phyloP scores from a whole-genome alignment of 2,329 filamentous ascomycete species.

The Stemphylium vesicarium region DNA sequence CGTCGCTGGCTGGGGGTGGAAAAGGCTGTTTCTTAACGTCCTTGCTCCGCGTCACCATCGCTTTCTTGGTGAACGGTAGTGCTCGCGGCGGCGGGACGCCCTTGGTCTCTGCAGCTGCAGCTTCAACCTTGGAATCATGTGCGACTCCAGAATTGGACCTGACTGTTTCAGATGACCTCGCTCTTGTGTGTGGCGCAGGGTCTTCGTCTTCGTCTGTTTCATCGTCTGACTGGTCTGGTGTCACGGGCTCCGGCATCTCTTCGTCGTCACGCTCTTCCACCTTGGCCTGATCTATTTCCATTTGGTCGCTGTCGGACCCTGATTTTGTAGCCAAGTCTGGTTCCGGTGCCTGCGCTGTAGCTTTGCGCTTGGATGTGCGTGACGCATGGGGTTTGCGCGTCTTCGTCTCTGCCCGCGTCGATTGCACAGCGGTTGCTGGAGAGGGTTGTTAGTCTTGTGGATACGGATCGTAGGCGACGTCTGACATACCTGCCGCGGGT shows the following conservation, averaged over 20 bases:
- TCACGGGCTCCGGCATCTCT: slow-evolving; percentile 31
- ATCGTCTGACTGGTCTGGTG: slow-evolving; percentile 45
- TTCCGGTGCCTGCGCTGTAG: slow-evolving; percentile 30
- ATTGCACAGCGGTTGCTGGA: slow-evolving; percentile 38
- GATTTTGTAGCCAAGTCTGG: slow-evolving; percentile 27
- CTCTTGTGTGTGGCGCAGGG: slow-evolving; percentile 14
- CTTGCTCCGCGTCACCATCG: slow-evolving; percentile 27
- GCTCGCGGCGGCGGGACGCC: slow-evolving; percentile 43
- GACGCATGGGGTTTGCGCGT: slow-evolving; percentile 43
- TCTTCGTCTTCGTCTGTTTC: slow-evolving; percentile 47
- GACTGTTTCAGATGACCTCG: slow-evolving; percentile 25
- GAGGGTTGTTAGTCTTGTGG: neutral
- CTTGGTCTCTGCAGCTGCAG: slow-evolving; percentile 12
- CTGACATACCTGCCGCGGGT: slow-evolving; percentile 34
- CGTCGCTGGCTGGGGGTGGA: slow-evolving; percentile 7
- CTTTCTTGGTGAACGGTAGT: slow-evolving; percentile 41
- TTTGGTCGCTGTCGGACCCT: slow-evolving; percentile 40
- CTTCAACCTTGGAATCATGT: slow-evolving; percentile 23
- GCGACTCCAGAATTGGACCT: slow-evolving; percentile 22
- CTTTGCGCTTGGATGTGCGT: slow-evolving; percentile 46
- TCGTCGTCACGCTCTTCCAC: slow-evolving; percentile 34
- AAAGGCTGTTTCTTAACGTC: slow-evolving; percentile 17
- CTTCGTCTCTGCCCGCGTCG: slow-evolving; percentile 31
- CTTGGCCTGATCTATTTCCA: slow-evolving; percentile 42
- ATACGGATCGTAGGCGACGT: neutral